A percentile compares a stretch with the other conserved stretches of the same genome.
Evolutionary conservation across 2,329 filamentous ascomycete species (phyloP).

Genomic region (Diplocarpon mali): DNA sequence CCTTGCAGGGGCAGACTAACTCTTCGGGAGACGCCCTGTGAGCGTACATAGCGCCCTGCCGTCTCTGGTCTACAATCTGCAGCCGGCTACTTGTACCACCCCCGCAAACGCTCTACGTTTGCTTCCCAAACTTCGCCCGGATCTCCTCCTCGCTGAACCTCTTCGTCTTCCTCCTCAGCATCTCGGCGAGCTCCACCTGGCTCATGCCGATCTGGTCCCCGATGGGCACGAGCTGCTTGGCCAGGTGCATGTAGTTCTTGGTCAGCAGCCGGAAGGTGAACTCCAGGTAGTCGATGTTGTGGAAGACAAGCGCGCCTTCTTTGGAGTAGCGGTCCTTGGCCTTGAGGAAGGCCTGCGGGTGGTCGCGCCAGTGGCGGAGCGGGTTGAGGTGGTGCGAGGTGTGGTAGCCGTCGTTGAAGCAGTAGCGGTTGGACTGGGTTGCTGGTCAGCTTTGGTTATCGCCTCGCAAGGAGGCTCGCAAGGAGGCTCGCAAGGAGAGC

Average conservation of each 20-base stretch:
- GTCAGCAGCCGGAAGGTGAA: slow-evolving; percentile 56
- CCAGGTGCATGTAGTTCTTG: slow-evolving; percentile 62
- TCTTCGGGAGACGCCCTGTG: too few species aligned
- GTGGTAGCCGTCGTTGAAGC: slow-evolving; percentile 76
- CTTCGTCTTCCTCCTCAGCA: slow-evolving; percentile 55
- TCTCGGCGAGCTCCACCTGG: slow-evolving; percentile 48
- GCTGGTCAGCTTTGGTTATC: not conserved
- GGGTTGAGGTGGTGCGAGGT: slow-evolving; percentile 74
- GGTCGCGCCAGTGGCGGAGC: slow-evolving; percentile 69
- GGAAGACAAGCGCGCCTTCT: slow-evolving; percentile 64
- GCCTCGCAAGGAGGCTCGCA: too few species aligned
- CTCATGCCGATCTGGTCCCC: slow-evolving; percentile 58
- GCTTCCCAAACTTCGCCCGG: slow-evolving; percentile 35
- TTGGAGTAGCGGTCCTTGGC: slow-evolving; percentile 55
- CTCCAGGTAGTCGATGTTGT: slow-evolving; percentile 72
- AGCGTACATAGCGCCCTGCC: too few species aligned
- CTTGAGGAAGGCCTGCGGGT: slow-evolving; percentile 61
- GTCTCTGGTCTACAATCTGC: too few species aligned
- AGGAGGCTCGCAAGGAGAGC: not conserved
- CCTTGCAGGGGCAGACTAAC: too few species aligned
- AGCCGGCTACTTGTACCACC: too few species aligned
- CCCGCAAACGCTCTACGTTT: not conserved
- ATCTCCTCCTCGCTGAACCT: slow-evolving; percentile 57
- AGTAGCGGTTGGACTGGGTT: slow-evolving; percentile 63
- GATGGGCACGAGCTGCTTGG: slow-evolving; percentile 61